A percentile compares a stretch with the other conserved stretches of the same genome.
phyloP scores from a whole-genome alignment of 2,329 filamentous ascomycete species.

The Xylariaceae sp. region DNA sequence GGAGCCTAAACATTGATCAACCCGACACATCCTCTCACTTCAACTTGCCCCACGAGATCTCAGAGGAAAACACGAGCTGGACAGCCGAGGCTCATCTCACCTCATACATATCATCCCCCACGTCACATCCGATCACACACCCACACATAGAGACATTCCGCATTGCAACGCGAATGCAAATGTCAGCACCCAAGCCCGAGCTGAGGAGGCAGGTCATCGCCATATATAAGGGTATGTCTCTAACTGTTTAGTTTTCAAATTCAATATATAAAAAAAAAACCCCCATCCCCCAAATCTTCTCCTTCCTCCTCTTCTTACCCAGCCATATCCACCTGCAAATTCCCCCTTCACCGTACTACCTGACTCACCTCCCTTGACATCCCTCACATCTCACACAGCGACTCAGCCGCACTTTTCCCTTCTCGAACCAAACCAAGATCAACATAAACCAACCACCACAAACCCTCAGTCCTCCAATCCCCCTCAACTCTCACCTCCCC shows the following conservation, averaged over 20 bases:
- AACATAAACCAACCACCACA: neutral
- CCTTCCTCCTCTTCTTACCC: neutral
- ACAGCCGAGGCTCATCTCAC: too few relatives aligned
- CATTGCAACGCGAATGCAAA: constrained; percentile 7
- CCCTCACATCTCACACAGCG: neutral
- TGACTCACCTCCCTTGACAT: too few relatives aligned
- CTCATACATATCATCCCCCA: too few relatives aligned
- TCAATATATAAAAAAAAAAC: neutral
- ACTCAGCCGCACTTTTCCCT: neutral
- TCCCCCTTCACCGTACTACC: neutral
- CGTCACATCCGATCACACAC: too few relatives aligned
- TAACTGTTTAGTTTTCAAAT: neutral
- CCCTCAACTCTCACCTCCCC: too few relatives aligned
- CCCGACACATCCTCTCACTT: too few relatives aligned
- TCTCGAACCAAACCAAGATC: neutral
- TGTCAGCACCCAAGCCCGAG: constrained; percentile 44
- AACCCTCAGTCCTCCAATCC: too few relatives aligned
- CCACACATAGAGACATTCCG: too few relatives aligned
- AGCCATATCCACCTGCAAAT: neutral
- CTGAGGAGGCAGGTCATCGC: constrained; percentile 75
- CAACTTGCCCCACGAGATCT: too few relatives aligned
- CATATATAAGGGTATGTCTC: constrained; percentile 74
- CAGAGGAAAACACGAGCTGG: too few relatives aligned
- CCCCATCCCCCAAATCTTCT: too few relatives aligned
- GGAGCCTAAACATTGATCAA: too few relatives aligned